phyloP scores from a whole-genome alignment of 1,139 yeast species.

The Blastobotrys proliferans region DNA sequence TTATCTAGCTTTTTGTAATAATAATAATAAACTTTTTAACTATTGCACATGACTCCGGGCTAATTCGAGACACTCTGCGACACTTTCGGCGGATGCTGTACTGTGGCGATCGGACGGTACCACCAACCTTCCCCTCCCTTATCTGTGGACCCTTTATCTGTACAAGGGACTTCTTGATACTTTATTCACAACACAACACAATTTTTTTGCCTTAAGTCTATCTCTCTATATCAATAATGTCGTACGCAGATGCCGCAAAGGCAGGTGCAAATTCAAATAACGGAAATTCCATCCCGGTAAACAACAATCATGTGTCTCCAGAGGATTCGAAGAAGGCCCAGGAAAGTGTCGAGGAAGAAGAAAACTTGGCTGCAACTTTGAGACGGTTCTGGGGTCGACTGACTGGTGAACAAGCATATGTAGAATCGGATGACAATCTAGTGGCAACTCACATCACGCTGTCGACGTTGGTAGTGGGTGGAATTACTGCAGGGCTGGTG shows the following conservation, averaged over 20 bases:
- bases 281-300: conserved; percentile 11
- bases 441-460: conserved; percentile 44
- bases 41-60: too few species aligned
- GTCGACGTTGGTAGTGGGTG: conserved; percentile 41
- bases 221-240: too few species aligned
- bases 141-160: too few species aligned
- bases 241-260: conserved; percentile 16
- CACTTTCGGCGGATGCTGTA: too few species aligned
- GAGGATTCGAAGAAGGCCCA: conserved; percentile 14
- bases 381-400: conserved; percentile 1
- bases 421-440: conserved; percentile 41
- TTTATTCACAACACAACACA: too few species aligned
- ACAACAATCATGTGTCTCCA: conserved; percentile 11
- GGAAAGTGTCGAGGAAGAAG: conserved; percentile 4
- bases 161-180: too few species aligned
- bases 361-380: conserved; percentile 2
- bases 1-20: too few species aligned
- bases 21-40: neutral
- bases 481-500: conserved; percentile 25
- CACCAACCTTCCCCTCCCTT: too few species aligned
- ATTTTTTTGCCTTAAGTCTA: too few species aligned
- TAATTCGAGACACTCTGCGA: too few species aligned
- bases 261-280: conserved; percentile 11
- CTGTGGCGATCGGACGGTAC: too few species aligned
- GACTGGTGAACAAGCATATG: conserved; percentile 1